Base-by-base conservation (phyloP, 148 eudicot genomes). In the Hydrangea macrophylla region DNA sequence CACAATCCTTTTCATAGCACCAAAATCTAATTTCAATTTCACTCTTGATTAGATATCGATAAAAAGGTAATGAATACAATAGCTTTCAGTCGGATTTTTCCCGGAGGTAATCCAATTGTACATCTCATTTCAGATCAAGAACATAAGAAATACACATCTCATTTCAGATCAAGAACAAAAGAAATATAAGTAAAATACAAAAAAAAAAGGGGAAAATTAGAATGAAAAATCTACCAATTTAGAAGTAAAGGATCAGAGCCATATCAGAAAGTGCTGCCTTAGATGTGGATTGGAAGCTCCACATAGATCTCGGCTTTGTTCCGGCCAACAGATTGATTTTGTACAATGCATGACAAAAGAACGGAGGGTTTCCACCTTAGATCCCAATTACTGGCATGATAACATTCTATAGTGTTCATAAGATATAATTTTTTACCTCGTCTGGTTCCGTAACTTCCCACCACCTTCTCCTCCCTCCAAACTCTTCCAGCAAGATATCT, bases 201-300 rank as follows among this genome's bases (percentile, higher is more conserved):
- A 65, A 55, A 26, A 9, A 32, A 45, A 59, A 18, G 22, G 45
- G 55, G 35, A 36, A 55, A 39, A 55, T 18, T 67, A 33, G 33
- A 42, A 23, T 20, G 33, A 9, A 7, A 58, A 71, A 58, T 72
- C 60, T 72, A 77, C 76, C 67, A 35, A 26, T 61, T 48, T 54
- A 60, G 62, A 58, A 67, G 60, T 69, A n/a, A 58, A 73, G 65
- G 60, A 28, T 64, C 69, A 71, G 71, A 66, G 40, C 62, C 75
- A 65, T 54, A 59, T 76, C 62, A 48, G 60, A 15, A 24, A 58
- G 40, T 24, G 57, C 45, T 9, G 55, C n/a, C 23, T 30, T 20
- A 67, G 32, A 11, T 15, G 3, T 12, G 45, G 17, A 50, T 55
- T 48, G 28, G 15, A 28, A 44, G n/a, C 23, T 62, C 53, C 67